Percentiles rank a stretch among this genome's conserved stretches.
Evolutionary conservation across 345 rosid species (phyloP).

Genomic region (Salix caprea): DNA sequence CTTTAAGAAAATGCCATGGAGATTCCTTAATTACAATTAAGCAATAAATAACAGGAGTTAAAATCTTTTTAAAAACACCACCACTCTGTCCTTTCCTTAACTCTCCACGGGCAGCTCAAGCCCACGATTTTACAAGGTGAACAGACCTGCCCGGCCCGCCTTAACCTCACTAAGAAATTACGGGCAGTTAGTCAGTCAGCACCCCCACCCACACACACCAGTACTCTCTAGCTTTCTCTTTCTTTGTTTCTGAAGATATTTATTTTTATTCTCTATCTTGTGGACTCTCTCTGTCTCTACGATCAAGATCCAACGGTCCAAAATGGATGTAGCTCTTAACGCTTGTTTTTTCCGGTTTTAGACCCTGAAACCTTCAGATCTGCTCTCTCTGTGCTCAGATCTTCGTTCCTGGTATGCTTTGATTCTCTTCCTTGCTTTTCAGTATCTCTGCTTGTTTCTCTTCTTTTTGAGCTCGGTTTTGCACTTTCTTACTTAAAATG

Average conservation of each 20-base stretch:
- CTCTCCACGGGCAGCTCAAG: conserved; percentile 28
- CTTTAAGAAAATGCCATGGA: background rate
- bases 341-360: conserved; percentile 34
- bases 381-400: conserved; percentile 33
- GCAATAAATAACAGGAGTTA: background rate
- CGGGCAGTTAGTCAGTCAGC: conserved; percentile 35
- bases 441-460: background rate
- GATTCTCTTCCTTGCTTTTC: background rate
- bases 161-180: conserved; percentile 32
- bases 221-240: conserved; percentile 15
- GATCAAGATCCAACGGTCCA: conserved; percentile 67
- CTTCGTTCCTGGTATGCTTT: conserved; percentile 35
- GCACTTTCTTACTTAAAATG: background rate
- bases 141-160: conserved; percentile 28
- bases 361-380: conserved; percentile 43
- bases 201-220: conserved; percentile 16
- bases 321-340: conserved; percentile 28
- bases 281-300: conserved; percentile 22
- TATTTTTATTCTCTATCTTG: conserved; percentile 32
- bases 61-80: background rate
- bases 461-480: background rate
- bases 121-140: conserved; percentile 5
- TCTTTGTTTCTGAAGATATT: conserved; percentile 10
- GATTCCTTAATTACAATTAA: background rate
- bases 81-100: conserved; percentile 18